These are phyloP conservation scores for Triticum timopheevii DNA, from an alignment of 176 grass and related monocot genomes.

Conservation along the genomic window DNA sequence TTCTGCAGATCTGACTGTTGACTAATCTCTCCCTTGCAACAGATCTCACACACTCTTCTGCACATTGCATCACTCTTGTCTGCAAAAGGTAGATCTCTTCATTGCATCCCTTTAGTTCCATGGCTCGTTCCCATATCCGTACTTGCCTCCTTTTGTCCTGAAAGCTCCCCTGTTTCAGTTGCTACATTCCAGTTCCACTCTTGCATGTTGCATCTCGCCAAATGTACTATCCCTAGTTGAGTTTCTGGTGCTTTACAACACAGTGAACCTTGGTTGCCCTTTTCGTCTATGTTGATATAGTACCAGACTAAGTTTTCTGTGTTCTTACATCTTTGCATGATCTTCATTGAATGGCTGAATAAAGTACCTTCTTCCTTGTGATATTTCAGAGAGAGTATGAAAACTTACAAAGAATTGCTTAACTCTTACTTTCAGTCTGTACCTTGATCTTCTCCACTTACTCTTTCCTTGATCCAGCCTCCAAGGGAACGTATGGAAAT, in stretches of 20 bases:
- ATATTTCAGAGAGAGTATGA: neutral
- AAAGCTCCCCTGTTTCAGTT: neutral
- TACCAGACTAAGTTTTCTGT: neutral
- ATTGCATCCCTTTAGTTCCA: neutral
- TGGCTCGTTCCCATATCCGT: neutral
- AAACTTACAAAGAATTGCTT: neutral
- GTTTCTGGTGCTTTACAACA: neutral
- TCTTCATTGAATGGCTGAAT: neutral
- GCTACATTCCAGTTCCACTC: neutral
- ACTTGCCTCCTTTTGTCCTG: neutral
- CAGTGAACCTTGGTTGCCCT: neutral
- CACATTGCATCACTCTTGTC: neutral
- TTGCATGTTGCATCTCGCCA: neutral
- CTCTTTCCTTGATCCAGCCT: neutral
- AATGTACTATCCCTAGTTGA: neutral
- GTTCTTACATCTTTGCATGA: neutral
- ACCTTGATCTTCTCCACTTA: neutral
- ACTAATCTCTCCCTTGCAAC: neutral
- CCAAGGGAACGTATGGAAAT: neutral
- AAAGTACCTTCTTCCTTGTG: neutral
- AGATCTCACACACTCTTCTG: neutral
- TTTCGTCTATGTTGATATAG: neutral
- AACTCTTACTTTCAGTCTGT: neutral
- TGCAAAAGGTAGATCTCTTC: neutral
- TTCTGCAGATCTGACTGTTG: neutral